Base-by-base conservation (phyloP, 331 rosid species). In the Malus hybrid region DNA sequence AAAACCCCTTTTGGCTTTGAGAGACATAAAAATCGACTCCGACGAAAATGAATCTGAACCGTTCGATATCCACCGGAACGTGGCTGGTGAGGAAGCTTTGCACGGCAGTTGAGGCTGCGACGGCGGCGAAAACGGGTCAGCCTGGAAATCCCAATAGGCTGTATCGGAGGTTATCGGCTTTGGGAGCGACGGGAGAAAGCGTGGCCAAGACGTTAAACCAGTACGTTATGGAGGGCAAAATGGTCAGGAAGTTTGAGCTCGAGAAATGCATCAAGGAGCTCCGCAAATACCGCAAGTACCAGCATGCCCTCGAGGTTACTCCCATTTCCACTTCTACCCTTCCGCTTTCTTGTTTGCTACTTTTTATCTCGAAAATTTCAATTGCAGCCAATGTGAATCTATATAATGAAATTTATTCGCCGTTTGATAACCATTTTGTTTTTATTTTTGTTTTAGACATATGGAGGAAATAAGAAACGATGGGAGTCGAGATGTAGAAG, bases 301-400 rank as follows among this genome's bases (percentile, higher is more conserved):
- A 82, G 28, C 85, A 78, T n/a, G 92, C 97, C 29, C 89, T 92
- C 19, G 86, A 94, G 96, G 99, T 90, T 62, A 64, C 71, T 32
- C 48, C 70, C 16, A 3, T 55, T 71, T 62, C 34, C 39, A 18
- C 20, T 34, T 24, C 53, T 6, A 3, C 14, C 67, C 28, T 2
- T 28, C 34, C 2, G 20, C 46, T 5, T 44, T 29, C 6, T 36
- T 11, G 5, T 34, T 15, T 18, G 57, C 5, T 55, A 15, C n/a
- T 3, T 7, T 48, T 61, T 4, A 4, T 52, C 26, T 6, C n/a
- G 6, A 24, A 26, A 34, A 22, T 29, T 15, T 19, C 5, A 56
- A 33, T 39, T 58, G 19, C 53, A 19, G 7, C 3, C 22, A 66
- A 34, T 19, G 28, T 33, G 50, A 36, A 6, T 10, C 68, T 55